Evolutionary conservation across 2,329 filamentous ascomycete genomes (phyloP), one percentile per base, ranked within the genome.

Genomic region (Colletotrichum siamense): DNA sequence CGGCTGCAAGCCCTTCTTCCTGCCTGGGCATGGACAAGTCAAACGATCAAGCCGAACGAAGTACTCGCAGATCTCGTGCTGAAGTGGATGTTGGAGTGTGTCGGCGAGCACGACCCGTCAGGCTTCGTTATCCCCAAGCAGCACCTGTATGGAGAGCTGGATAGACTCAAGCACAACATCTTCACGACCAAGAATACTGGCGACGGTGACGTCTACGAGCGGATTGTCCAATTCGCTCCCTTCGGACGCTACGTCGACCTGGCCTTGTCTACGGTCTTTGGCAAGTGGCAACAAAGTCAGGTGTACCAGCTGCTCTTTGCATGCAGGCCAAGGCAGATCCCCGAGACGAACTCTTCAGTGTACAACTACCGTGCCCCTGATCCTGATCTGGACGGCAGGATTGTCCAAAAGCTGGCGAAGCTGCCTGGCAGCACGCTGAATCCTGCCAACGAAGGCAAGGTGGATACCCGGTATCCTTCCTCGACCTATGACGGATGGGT

Each of bases 1-100:
- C 22, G 52, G 0, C 72, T 87, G 5, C 79, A 84, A 59, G 72
- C 44, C 5, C 78, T 80, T 2, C 75, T 87, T 28, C 75, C 79
- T 0, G 80, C 79, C 22, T 87, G 73, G 71, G 63, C 65, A 4
- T 78, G 69, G 73, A 69, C 66, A 18, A 83, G 77, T 30, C 77
- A 71, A 12, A 71, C 67, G 8, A 69, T 81, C 32, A 26, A 67
- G 44, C 79, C 79, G 3, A 81, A 81, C 49, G 75, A 80, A 61
- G 73, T 79, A 8, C 77, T 81, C 10, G 49, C 78, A 1, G 78
- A 81, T 24, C 62, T 79, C 8, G 78, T 66, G 3, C 36, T 81
- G 22, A 71, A 69, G 32, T 79, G 78, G 79, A 80, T 81, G 72
- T 57, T 81, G n/a, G 73, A 78, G 22, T 75, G 69, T 13, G 49